Percentiles rank a stretch among this genome's conserved stretches.
Evolutionary conservation across 495 filamentous ascomycete species (phyloP).

Genomic region (Podospora tetraspora): DNA sequence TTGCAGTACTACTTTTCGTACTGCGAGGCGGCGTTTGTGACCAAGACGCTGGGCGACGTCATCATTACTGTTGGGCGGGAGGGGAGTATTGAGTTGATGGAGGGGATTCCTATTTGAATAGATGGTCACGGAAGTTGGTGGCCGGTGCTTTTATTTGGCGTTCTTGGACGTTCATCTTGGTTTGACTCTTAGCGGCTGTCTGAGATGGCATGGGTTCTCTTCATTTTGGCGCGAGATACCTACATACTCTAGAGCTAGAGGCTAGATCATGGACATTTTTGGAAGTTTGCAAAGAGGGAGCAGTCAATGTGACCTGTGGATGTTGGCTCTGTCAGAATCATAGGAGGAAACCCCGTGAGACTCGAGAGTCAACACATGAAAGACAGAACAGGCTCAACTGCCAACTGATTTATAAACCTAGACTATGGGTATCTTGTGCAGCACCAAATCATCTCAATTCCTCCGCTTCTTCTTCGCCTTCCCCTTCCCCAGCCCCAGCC

Average conservation of each 20-base stretch:
- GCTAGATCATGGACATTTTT: background rate
- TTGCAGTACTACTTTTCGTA: constrained; percentile 66
- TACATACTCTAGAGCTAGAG: background rate
- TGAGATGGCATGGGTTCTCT: background rate
- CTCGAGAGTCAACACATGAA: background rate
- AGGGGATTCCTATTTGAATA: constrained; percentile 50
- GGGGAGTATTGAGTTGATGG: constrained; percentile 61
- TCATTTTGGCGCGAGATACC: background rate
- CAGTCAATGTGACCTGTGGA: background rate
- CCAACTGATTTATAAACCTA: background rate
- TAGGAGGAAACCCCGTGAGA: too few relatives aligned
- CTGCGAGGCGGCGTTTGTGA: constrained; percentile 65
- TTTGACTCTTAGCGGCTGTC: background rate
- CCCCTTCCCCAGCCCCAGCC: constrained; percentile 14
- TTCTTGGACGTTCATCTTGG: background rate
- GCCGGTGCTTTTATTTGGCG: background rate
- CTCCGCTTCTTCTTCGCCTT: constrained; percentile 16
- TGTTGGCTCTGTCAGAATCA: background rate
- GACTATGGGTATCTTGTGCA: background rate
- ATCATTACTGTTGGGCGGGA: constrained; percentile 63
- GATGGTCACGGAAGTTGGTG: too few relatives aligned
- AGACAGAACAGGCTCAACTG: background rate
- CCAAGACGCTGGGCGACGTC: constrained; percentile 64
- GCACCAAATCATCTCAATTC: background rate
- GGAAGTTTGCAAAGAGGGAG: background rate